phyloP scores from a whole-genome alignment of 2,329 filamentous ascomycete species.

The Teratosphaeria zuluensis region DNA sequence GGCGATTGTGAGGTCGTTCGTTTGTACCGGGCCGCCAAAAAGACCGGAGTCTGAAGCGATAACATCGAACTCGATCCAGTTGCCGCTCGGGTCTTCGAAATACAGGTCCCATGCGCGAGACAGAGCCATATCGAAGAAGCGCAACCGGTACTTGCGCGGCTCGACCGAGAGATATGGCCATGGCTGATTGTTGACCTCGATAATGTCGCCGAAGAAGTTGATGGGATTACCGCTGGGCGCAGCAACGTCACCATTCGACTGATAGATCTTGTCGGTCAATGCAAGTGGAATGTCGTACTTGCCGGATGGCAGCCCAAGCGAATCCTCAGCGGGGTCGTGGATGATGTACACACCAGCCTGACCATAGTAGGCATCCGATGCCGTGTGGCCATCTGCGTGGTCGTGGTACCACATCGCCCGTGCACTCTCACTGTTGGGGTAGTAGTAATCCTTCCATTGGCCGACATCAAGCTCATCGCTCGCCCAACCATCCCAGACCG shows the following conservation, averaged over 20 bases:
- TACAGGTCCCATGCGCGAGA: conserved; percentile 41
- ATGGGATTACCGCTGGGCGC: conserved; percentile 33
- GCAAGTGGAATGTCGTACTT: conserved; percentile 46
- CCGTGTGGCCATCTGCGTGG: conserved; percentile 36
- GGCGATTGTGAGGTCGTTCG: conserved; percentile 36
- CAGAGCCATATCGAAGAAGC: conserved; percentile 44
- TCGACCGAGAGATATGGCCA: conserved; percentile 52
- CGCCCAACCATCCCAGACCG: conserved; percentile 43
- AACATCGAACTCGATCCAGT: conserved; percentile 40
- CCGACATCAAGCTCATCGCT: conserved; percentile 42
- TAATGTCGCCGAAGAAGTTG: conserved; percentile 48
- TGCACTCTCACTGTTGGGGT: conserved; percentile 46
- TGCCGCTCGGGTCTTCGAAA: conserved; percentile 30
- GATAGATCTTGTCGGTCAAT: conserved; percentile 44
- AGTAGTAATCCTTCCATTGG: conserved; percentile 50
- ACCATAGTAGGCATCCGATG: conserved; percentile 47
- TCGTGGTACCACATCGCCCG: conserved; percentile 51
- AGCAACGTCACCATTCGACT: conserved; percentile 40
- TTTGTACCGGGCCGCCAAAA: conserved; percentile 35
- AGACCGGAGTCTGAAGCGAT: conserved; percentile 48
- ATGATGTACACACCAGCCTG: conserved; percentile 49
- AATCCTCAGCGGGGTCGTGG: conserved; percentile 40
- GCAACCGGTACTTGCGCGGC: conserved; percentile 51
- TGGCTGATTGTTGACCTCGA: conserved; percentile 50
- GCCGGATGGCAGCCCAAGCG: conserved; percentile 42